Evolutionary conservation across 2,329 filamentous ascomycete species (phyloP).

Genomic region (Hypoxylon sp.): DNA sequence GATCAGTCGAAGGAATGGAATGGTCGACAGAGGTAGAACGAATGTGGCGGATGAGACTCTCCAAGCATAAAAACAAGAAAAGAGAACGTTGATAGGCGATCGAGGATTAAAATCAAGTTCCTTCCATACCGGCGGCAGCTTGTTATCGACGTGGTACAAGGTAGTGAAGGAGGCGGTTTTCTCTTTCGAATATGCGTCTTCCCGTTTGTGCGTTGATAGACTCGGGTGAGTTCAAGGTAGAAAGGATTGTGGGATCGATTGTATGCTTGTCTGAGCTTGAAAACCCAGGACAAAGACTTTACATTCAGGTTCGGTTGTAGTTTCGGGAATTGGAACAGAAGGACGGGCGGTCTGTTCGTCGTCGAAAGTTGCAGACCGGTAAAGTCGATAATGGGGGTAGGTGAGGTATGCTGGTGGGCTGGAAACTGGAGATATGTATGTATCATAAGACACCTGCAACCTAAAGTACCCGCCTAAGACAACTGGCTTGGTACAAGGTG

Average conservation of each 20-base stretch:
- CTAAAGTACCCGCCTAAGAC: slow-evolving; percentile 15
- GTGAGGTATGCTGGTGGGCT: slow-evolving; percentile 14
- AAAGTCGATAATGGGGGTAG: slow-evolving; percentile 8
- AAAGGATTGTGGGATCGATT: slow-evolving; percentile 21
- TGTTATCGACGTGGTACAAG: slow-evolving; percentile 28
- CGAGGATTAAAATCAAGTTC: slow-evolving; percentile 22
- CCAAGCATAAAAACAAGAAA: slow-evolving; percentile 12
- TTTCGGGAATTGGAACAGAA: slow-evolving; percentile 11
- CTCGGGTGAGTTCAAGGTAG: slow-evolving; percentile 1
- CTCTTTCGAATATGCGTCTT: slow-evolving; percentile 35
- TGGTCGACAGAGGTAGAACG: slow-evolving; percentile 16
- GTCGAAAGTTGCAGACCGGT: slow-evolving; percentile 2
- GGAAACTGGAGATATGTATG: slow-evolving; percentile 4
- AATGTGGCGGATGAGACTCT: slow-evolving; percentile 26
- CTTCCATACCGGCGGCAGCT: slow-evolving; percentile 37
- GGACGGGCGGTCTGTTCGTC: slow-evolving; percentile 17
- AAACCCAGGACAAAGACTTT: background rate
- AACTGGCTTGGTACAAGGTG: background rate
- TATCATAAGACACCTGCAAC: slow-evolving; percentile 3
- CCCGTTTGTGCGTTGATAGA: slow-evolving; percentile 31
- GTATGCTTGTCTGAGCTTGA: slow-evolving; percentile 29
- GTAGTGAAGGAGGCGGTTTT: slow-evolving; percentile 15
- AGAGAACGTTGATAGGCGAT: slow-evolving; percentile 5
- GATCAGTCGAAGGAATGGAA: slow-evolving; percentile 31
- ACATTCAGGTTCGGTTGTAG: slow-evolving; percentile 1